Evolutionary conservation across 495 filamentous ascomycete genomes (phyloP).

Genomic region (Terfezia claveryi): DNA sequence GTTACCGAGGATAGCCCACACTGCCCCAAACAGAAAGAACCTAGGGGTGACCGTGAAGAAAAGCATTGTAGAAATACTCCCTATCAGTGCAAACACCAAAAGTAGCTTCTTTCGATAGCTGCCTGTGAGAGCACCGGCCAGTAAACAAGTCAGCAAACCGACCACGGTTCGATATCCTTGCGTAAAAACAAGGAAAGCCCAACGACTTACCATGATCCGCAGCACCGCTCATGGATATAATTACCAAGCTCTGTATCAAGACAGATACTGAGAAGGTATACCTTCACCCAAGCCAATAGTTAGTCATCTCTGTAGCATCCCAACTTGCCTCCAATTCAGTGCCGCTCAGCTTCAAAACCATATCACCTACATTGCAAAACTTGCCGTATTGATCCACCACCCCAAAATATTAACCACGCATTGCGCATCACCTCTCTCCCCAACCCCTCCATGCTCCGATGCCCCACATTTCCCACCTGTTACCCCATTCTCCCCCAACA

Average conservation of each 20-base stretch:
- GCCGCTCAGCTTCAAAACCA: neutral
- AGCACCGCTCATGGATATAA: conserved; percentile 86
- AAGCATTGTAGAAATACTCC: conserved; percentile 64
- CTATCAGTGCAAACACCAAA: conserved; percentile 59
- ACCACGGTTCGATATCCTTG: no score
- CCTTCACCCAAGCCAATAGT: conserved; percentile 1
- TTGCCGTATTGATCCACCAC: conserved; percentile 77
- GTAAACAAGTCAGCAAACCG: no score
- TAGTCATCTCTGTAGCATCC: no score
- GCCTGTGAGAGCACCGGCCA: no score
- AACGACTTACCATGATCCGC: conserved; percentile 63
- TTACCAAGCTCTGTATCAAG: conserved; percentile 63
- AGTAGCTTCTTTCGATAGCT: conserved; percentile 66
- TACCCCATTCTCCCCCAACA: conserved; percentile 43
- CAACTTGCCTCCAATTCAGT: neutral
- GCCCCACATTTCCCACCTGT: conserved; percentile 1
- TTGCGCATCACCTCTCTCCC: conserved; percentile 30
- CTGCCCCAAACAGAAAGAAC: conserved; percentile 54
- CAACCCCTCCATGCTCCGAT: conserved; percentile 14
- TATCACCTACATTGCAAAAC: conserved; percentile 53
- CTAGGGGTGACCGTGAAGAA: conserved; percentile 57
- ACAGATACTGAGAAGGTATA: conserved; percentile 93
- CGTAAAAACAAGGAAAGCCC: no score
- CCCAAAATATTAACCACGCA: conserved; percentile 71
- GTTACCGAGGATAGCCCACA: conserved; percentile 76